Percentiles rank a stretch among this genome's conserved stretches.
These are phyloP conservation scores for Phytophthora multivora DNA, from an alignment of 352 stramenopile species.

Conservation along the genomic window DNA sequence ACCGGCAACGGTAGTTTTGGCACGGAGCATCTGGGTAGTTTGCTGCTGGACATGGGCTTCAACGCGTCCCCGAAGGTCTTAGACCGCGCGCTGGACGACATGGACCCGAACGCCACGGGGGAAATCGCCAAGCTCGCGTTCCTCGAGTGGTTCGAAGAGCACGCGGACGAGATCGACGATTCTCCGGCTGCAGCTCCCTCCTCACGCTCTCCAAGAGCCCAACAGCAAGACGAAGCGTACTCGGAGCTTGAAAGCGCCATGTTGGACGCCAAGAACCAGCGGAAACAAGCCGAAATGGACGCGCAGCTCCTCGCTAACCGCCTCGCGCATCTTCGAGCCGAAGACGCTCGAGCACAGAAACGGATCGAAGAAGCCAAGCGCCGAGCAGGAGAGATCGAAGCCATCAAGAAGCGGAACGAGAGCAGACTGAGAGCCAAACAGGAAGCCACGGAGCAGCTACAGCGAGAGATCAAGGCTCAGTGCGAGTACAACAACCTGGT, in stretches of 20 bases:
- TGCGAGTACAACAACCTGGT: constrained; percentile 63
- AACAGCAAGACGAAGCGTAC: constrained; percentile 39
- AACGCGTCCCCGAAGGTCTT: constrained; percentile 54
- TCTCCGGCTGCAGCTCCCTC: neutral
- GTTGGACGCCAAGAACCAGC: constrained; percentile 50
- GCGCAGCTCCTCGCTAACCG: constrained; percentile 67
- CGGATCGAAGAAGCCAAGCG: constrained; percentile 75
- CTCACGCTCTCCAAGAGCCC: constrained; percentile 13
- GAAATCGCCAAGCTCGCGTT: constrained; percentile 73
- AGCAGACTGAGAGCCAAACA: constrained; percentile 57
- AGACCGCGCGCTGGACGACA: constrained; percentile 65
- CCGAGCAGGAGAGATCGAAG: constrained; percentile 62
- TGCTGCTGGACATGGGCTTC: constrained; percentile 80
- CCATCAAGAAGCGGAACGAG: constrained; percentile 64
- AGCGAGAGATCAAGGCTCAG: constrained; percentile 52
- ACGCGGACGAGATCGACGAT: constrained; percentile 66
- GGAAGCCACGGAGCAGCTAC: constrained; percentile 53
- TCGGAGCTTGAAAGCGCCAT: constrained; percentile 56
- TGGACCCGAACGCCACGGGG: constrained; percentile 68
- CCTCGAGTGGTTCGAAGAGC: constrained; percentile 76
- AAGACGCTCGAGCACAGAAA: constrained; percentile 60
- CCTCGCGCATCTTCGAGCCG: constrained; percentile 59
- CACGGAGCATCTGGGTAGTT: constrained; percentile 59
- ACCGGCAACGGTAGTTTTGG: constrained; percentile 46
- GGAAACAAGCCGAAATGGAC: constrained; percentile 60